Base-by-base conservation (phyloP, 352 stramenopile species). In the Phytophthora citrophthora region DNA sequence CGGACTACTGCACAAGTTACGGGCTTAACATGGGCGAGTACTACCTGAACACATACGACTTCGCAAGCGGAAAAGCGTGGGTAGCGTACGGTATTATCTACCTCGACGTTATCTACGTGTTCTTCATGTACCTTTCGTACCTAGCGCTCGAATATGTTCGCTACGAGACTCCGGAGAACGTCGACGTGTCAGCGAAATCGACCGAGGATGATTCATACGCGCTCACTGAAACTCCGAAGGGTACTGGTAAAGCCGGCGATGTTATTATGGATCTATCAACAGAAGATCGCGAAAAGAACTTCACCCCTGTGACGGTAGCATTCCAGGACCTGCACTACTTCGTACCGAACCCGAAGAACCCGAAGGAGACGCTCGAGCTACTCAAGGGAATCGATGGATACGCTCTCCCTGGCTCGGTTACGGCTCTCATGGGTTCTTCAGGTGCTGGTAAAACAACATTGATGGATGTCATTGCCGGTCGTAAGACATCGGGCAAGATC, bases 321-420 rank as follows among this genome's bases (percentile, higher is more conserved):
- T 71, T 71, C 48, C 39, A 67, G 11, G 63, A 71, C 32, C 26
- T 71, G n/a, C 49, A 58, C 47, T 71, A 71, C 44, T 56, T 9
- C 13, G 60, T 68, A 2, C 43, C 60, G 3, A 15, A 52, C 9
- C 24, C 45, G 0, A 39, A 39, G 10, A 47, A 60, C 15, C 36
- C 60, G 0, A 52, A 51, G 15, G 51, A 48, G 13, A n/a, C n/a
- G 10, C 50, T 73, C 3, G 57, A 75, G 1, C 32, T 89, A 15
- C 70, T 90, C 5, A 60, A 67, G 16, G 56, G 65, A 1, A 75
- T 90, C 47, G 64, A 49, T 12, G 79, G 76, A 1, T 72, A 68
- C 40, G 71, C 72, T 77, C 15, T 65, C 7, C 58, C 58, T 0
- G 58, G 49, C 0, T 53, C 36, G 0, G 41, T 66, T 9, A 66